These are phyloP conservation scores for Lepidium aucheri DNA, from an alignment of 345 rosid genomes.

Conservation along the genomic window DNA sequence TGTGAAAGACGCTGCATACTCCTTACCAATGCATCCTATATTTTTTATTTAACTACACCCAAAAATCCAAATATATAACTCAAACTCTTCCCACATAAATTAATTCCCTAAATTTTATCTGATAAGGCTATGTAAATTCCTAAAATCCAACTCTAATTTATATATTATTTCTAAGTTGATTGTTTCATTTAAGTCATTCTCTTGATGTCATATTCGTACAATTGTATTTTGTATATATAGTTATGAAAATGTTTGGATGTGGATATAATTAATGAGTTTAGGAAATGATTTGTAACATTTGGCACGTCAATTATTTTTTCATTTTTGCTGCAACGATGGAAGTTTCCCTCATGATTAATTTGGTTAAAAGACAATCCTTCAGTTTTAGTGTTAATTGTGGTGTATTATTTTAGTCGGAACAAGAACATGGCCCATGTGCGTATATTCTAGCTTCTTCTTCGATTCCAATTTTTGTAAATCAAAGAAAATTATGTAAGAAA, in stretches of 20 bases:
- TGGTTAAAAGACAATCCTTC: slow-evolving; percentile 11
- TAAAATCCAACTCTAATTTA: too few relatives aligned
- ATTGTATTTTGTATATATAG: not conserved
- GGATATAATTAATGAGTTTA: not conserved
- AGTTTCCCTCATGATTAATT: slow-evolving; percentile 30
- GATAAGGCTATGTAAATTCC: too few relatives aligned
- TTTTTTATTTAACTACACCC: too few relatives aligned
- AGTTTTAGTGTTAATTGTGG: not conserved
- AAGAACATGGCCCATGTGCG: slow-evolving; percentile 26
- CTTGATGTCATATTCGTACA: too few relatives aligned
- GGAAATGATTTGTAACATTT: slow-evolving; percentile 1
- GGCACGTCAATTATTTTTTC: not conserved
- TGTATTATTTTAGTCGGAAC: slow-evolving; percentile 3
- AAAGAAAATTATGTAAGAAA: not conserved
- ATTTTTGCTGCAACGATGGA: slow-evolving; percentile 10
- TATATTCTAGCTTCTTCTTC: slow-evolving; percentile 7
- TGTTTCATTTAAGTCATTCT: too few relatives aligned
- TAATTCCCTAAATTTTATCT: too few relatives aligned
- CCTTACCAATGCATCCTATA: too few relatives aligned
- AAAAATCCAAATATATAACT: too few relatives aligned
- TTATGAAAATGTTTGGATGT: not conserved
- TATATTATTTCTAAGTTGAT: too few relatives aligned
- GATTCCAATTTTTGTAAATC: not conserved
- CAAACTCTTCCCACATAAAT: too few relatives aligned
- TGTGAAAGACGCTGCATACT: too few relatives aligned